A percentile compares a stretch with the other conserved stretches of the same genome.
phyloP scores from a whole-genome alignment of 768 basidiomycete species.

The Lactarius akahatsu region DNA sequence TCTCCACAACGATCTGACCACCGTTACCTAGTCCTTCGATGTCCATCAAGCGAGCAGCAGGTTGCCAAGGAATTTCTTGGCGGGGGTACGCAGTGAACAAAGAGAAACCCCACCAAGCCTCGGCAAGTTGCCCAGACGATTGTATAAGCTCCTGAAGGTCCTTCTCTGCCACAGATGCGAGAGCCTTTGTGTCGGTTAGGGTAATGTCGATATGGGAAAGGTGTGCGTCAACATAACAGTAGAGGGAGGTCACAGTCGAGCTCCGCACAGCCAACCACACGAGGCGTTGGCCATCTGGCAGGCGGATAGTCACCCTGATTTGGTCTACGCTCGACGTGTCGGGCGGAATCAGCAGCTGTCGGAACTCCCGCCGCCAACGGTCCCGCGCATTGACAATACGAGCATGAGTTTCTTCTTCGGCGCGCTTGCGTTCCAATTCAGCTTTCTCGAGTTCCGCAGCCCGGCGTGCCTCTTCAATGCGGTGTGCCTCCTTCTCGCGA shows the following conservation, averaged over 20 bases:
- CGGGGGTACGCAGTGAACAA: slow-evolving; percentile 71
- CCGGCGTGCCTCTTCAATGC: slow-evolving; percentile 33
- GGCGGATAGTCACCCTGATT: slow-evolving; percentile 54
- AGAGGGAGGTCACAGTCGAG: slow-evolving; percentile 61
- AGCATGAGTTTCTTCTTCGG: slow-evolving; percentile 36
- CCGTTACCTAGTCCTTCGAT: slow-evolving; percentile 31
- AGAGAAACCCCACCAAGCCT: slow-evolving; percentile 73
- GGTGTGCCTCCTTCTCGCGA: slow-evolving; percentile 41
- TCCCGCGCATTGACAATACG: slow-evolving; percentile 14
- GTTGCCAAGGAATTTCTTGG: slow-evolving; percentile 52
- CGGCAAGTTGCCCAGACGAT: slow-evolving; percentile 30
- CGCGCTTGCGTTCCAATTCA: slow-evolving; percentile 31
- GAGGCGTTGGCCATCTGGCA: slow-evolving; percentile 52
- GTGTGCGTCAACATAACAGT: slow-evolving; percentile 68
- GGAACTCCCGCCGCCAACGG: slow-evolving; percentile 61
- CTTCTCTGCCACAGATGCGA: slow-evolving; percentile 33
- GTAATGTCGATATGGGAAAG: slow-evolving; percentile 47
- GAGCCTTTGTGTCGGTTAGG: slow-evolving; percentile 46
- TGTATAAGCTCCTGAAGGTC: slow-evolving; percentile 40
- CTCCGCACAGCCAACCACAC: slow-evolving; percentile 53
- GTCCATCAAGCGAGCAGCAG: slow-evolving; percentile 28
- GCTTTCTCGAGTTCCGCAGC: slow-evolving; percentile 31
- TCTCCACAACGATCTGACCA: slow-evolving; percentile 37
- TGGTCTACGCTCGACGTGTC: slow-evolving; percentile 39
- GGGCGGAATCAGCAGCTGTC: slow-evolving; percentile 45